Conservation (phyloP, 805 yeast species). For the Kodamaea leandrae region DNA sequence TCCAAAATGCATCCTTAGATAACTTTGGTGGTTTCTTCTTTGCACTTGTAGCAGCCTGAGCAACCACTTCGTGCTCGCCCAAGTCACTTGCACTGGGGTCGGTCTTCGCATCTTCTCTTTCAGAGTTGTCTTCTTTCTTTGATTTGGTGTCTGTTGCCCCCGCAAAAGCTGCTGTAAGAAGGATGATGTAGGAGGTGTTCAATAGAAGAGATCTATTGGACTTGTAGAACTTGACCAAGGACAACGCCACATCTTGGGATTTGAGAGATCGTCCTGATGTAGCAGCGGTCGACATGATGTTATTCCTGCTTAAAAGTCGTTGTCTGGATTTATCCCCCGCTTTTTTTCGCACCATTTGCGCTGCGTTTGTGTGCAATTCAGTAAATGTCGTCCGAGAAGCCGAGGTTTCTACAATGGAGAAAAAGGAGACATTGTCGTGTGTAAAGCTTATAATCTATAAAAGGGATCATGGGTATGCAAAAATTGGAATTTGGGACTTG, state of each 20-base stretch:
- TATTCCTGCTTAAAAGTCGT: background rate
- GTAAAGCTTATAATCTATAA: too few species aligned
- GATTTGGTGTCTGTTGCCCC: constrained; percentile 36
- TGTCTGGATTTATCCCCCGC: constrained; percentile 4
- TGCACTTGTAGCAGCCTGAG: constrained; percentile 8
- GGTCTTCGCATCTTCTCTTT: constrained; percentile 5
- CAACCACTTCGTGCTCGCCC: constrained; percentile 12
- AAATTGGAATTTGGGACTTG: too few species aligned
- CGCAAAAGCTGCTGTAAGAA: constrained; percentile 42
- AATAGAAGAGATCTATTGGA: constrained; percentile 39
- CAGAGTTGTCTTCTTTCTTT: constrained; percentile 5
- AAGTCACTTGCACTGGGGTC: constrained; percentile 10
- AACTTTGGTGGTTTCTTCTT: constrained; percentile 25
- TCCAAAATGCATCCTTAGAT: constrained; percentile 26
- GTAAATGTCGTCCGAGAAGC: background rate
- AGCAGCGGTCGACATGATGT: constrained; percentile 3
- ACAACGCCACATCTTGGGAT: constrained; percentile 20
- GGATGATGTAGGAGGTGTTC: constrained; percentile 41
- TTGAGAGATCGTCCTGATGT: background rate
- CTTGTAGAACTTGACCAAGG: constrained; percentile 35
- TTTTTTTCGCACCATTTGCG: constrained; percentile 1
- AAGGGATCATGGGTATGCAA: too few species aligned
- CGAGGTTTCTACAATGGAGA: background rate
- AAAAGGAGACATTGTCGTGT: background rate
- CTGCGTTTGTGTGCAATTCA: background rate